Evolutionary conservation across 2,329 filamentous ascomycete genomes (phyloP), one percentile per base, ranked within the genome.

Genomic region (Camillea tinctor): DNA sequence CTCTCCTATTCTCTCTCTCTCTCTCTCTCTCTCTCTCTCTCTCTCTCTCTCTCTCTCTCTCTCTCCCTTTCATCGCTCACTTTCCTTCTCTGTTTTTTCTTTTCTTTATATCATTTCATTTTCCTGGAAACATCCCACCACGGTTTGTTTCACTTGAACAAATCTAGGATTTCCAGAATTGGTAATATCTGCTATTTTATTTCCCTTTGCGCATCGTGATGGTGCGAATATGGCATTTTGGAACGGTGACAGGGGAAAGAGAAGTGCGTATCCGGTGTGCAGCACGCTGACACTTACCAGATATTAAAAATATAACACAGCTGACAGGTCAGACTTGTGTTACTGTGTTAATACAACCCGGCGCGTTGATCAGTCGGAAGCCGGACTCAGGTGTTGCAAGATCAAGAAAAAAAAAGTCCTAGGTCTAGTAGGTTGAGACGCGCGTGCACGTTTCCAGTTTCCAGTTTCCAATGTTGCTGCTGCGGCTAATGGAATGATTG

Each of bases 261-360:
- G 50, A 55, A 44, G 30, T 17, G 57, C 20, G 40, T 44, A 60
- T 54, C 52, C 26, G 50, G 50, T 52, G 50, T 26, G 36, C 52
- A 56, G 50, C 58, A 55, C 57, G 57, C 62, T 59, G 53, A 52
- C 50, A 70, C 68, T 71, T 68, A 69, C 68, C 52, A 64, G 57
- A 60, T 59, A 56, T 56, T 55, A 30, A 44, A 40, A 24, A 52
- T 51, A 50, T n/a, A 59, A 50, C 56, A 52, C 54, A 56, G 62
- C 64, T 62, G 61, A 59, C 60, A 54, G 55, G 56, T 21, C 57
- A 51, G 55, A 58, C 23, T 44, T 60, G 55, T 52, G 30, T 52
- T 56, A 50, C 51, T 30, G 53, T 22, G 50, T 65, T 59, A 62
- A 67, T 64, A 64, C 55, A 64, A 59, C 53, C 22, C 54, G 20